Conservation (phyloP, 495 filamentous ascomycete genomes). For the Aspergillus taichungensis region DNA sequence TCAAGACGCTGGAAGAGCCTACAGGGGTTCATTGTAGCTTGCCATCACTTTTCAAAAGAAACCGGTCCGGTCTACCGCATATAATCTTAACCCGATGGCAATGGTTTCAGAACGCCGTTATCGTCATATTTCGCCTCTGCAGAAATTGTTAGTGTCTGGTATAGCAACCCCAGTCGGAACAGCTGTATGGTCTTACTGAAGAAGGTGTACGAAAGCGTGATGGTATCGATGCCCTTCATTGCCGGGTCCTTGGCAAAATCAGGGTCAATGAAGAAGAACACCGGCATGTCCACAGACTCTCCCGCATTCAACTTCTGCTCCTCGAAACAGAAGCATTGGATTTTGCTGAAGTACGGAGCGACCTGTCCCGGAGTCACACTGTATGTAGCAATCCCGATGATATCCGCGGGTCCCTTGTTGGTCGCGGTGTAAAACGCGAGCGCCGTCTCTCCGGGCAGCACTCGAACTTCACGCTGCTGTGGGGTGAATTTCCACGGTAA, state of each 20-base stretch:
- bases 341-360: constrained; percentile 97
- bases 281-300: constrained; percentile 98
- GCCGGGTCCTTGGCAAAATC: constrained; percentile 85
- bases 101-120: constrained; percentile 55
- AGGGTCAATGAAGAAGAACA: constrained; percentile 98
- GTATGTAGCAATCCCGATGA: constrained; percentile 97
- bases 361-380: constrained; percentile 93
- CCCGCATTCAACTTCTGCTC: constrained; percentile 89
- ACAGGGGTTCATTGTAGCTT: too few relatives aligned
- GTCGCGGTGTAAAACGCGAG: constrained; percentile 97
- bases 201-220: constrained; percentile 95
- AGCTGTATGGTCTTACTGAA: constrained; percentile 63
- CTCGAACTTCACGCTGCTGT: constrained; percentile 93
- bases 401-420: constrained; percentile 79
- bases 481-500: constrained; percentile 96
- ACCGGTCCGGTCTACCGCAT: background rate
- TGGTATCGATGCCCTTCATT: constrained; percentile 88
- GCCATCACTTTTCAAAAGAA: too few relatives aligned
- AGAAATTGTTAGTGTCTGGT: constrained; percentile 13
- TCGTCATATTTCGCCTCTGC: constrained; percentile 81
- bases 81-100: constrained; percentile 14
- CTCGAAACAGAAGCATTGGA: constrained; percentile 99
- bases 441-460: constrained; percentile 92
- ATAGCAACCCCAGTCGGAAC: background rate
- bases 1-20: background rate